Evolutionary conservation across 1,284 basidiomycete genomes (phyloP), one percentile per base, ranked within the genome.

Genomic region (Ceratobasidium sp.): DNA sequence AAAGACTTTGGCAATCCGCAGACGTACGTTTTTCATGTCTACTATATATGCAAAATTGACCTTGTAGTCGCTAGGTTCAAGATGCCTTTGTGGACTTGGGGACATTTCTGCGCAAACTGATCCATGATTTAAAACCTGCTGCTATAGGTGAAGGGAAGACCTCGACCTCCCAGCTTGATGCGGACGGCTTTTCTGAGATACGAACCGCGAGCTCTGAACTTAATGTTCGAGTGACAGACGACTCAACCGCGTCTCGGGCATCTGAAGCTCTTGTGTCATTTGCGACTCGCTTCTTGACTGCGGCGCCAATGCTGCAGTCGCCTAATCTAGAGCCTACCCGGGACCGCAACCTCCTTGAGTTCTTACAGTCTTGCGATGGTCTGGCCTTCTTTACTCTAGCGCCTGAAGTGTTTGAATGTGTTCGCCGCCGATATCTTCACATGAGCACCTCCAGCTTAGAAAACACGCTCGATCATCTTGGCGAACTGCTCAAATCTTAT

Each of bases 281-380:
- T 43, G 66, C 66, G n/a, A 69, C 66, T 43, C 66, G 66, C 71
- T 88, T 87, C 78, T 83, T 89, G 67, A 85, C 86, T 4, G 82
- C 84, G 43, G 85, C 86, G 23, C 88, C 90, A n/a, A 82, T 87
- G 58, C 79, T 92, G 49, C 88, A 88, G 72, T 87, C 87, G 8
- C 78, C 84, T 4, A 85, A 85, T 8, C 85, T 83, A 7, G 86
- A 88, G 74, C 83, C 87, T 0, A 87, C 88, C 16, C 87, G 87
- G 54, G 91, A 95, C 78, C 85, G 85, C 72, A 84, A 87, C 8
- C 80, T 96, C 3, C 81, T 88, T 32, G 87, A 92, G 30, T 79
- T 89, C 18, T 79, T 94, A 41, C 77, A 89, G 1, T 79, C 84
- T 0, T 85, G 85, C 57, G 85, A 86, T 6, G 80, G 81, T 0